These are phyloP conservation scores for Russula virescens DNA, from an alignment of 768 basidiomycete genomes.

Conservation along the genomic window DNA sequence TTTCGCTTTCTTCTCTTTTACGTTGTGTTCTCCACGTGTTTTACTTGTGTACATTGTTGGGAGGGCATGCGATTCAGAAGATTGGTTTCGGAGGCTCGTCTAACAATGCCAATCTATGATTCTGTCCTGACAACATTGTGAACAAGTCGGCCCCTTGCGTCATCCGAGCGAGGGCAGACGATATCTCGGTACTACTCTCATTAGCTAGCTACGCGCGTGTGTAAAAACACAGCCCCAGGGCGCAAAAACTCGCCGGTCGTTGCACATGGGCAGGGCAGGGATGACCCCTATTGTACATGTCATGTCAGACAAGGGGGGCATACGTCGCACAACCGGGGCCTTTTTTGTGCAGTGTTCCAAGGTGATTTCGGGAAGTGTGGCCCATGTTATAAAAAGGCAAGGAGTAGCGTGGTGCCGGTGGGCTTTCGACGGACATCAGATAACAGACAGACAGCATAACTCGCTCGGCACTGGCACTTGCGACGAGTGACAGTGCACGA, in stretches of 20 bases:
- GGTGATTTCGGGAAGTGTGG: conserved; percentile 7
- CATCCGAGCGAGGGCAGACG: background rate
- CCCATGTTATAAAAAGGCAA: background rate
- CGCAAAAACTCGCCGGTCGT: no score
- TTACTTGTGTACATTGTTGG: conserved; percentile 21
- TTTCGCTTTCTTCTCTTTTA: background rate
- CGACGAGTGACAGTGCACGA: background rate
- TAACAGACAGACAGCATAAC: conserved; percentile 1
- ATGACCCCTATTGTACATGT: no score
- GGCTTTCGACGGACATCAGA: conserved; percentile 13
- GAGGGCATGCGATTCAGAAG: conserved; percentile 14
- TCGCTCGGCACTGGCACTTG: background rate
- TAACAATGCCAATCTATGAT: conserved; percentile 16
- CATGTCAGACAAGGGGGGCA: no score
- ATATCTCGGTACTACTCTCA: background rate
- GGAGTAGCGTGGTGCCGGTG: background rate
- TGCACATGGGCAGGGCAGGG: no score
- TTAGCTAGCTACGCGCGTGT: background rate
- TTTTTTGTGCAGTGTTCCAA: background rate
- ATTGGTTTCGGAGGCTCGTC: conserved; percentile 11
- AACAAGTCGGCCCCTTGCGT: background rate
- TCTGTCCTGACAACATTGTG: conserved; percentile 23
- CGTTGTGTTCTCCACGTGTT: background rate
- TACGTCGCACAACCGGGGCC: background rate
- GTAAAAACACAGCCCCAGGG: background rate